Base-by-base conservation (phyloP, 768 basidiomycete genomes). In the Boletus tomentosulus region DNA sequence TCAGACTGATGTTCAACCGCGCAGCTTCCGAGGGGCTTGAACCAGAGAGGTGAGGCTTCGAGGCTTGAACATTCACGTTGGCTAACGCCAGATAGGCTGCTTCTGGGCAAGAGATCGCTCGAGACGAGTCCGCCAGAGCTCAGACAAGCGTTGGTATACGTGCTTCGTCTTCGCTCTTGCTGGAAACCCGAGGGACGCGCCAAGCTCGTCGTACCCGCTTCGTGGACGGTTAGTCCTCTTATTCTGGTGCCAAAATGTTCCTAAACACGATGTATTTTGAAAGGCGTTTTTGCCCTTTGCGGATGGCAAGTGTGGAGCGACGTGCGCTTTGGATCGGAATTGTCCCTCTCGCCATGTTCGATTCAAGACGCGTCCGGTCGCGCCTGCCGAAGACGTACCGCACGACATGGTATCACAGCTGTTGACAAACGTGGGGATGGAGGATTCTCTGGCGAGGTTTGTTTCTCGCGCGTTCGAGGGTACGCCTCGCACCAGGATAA, bases 171-270 rank as follows among this genome's bases (percentile, higher is more conserved):
- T 24, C 60, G 65, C 28, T 56, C 64, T 22, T 33, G 27, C 39
- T 67, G 66, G 66, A 56, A 31, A 39, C 59, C 62, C 4, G 44
- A 58, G 39, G 53, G 46, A 49, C 39, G 46, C 10, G 31, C 54
- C 48, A 58, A 60, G n/a, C 58, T 66, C 35, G 4, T 57, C 54
- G 58, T 64, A 0, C 64, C 66, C 33, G 42, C 58, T 7, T 55
- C 50, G 46, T 68, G 66, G 66, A 64, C 51, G 66, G 66, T 67
- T n/a, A 1, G 66, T 57, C 43, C 38, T 28, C 8, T 43, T 1
- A 11, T 30, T 16, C 28, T 41, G 34, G 37, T 8, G 12, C 41
- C 38, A 45, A n/a, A 15, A 6, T 28, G n/a, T 41, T 34, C 34
- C 45, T 52, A 5, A 57, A 19, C 5, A 19, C 44, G 12, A 42